phyloP scores from a whole-genome alignment of 2,329 filamentous ascomycete genomes.

The Diplocarpon mali region DNA sequence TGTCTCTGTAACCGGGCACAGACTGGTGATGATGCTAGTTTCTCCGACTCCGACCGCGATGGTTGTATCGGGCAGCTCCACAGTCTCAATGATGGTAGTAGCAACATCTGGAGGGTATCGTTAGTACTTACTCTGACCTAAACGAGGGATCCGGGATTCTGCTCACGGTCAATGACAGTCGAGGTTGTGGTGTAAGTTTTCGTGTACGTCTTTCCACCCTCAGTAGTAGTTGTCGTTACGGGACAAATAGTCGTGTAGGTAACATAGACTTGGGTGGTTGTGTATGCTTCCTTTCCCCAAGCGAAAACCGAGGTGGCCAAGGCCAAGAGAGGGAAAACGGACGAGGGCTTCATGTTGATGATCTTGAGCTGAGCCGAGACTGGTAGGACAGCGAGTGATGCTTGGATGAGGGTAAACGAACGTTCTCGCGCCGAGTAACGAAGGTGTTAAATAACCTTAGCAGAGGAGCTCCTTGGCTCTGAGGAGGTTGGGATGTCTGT shows the following conservation, averaged over 20 bases:
- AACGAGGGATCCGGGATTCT: background rate
- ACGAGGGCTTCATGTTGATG: constrained; percentile 21
- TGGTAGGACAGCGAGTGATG: constrained; percentile 9
- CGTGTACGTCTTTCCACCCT: constrained; percentile 29
- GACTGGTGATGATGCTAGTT: constrained; percentile 27
- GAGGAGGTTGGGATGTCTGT: constrained; percentile 12
- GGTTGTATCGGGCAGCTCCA: constrained; percentile 14
- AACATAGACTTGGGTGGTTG: constrained; percentile 15
- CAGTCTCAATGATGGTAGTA: constrained; percentile 17
- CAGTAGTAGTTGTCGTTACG: constrained; percentile 30
- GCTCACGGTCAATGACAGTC: background rate
- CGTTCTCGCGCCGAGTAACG: too few relatives aligned
- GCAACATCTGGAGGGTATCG: background rate
- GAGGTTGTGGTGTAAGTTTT: constrained; percentile 35
- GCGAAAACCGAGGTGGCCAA: constrained; percentile 18
- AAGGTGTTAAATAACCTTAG: constrained; percentile 32
- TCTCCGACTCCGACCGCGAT: constrained; percentile 1
- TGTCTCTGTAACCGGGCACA: constrained; percentile 32
- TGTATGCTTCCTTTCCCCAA: constrained; percentile 10
- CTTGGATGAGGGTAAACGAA: constrained; percentile 3
- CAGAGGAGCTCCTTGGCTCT: constrained; percentile 33
- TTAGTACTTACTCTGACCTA: background rate
- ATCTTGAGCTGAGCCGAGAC: constrained; percentile 1
- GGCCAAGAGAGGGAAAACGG: constrained; percentile 19
- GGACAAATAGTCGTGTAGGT: constrained; percentile 26